Evolutionary conservation across 2,329 filamentous ascomycete species (phyloP), one percentile per base, ranked within the genome.

Genomic region (Fusarium coffeatum): DNA sequence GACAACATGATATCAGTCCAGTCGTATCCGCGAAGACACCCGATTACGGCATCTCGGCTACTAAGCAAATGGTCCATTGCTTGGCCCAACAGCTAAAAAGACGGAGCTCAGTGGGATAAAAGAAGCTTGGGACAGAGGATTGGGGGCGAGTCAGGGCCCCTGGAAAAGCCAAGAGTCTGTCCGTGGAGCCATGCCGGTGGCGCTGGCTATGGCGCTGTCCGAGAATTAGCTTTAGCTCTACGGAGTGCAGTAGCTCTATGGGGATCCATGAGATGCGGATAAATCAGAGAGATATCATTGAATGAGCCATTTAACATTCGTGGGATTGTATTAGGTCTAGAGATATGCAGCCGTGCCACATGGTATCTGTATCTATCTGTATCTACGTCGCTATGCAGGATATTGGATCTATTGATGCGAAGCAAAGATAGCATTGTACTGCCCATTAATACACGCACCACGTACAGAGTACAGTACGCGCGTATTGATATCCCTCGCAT

Each of bases 1-100:
- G 34, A 41, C 30, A 43, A 34, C 28, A 32, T 55, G 49, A 43
- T 13, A 41, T 43, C 16, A 30, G 18, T 28, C 37, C 16, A 30
- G 25, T 28, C 37, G 27, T 55, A 45, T 43, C 51, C 51, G 37
- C 32, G 50, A 54, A 41, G 34, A 48, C 40, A 63, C 66, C 51
- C 43, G 66, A 70, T 54, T 43, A 69, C 67, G 67, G 67, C 42
- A 59, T 46, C 42, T 71, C 67, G 67, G 67, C 67, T 59, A 59
- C 67, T 67, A 71, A 68, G 63, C 43, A 48, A 50, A 56, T 25
- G 55, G 45, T 43, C 27, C 18, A 46, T 55, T 46, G 46, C 66
- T 58, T 48, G 56, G 55, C 60, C 46, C 23, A 45, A 56, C 42
- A 20, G 50, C 20, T 37, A 48, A 27, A 42, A 25, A 40, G 37